Evolutionary conservation across 148 eudicot genomes (phyloP).

Genomic region (Camellia sinensis): DNA sequence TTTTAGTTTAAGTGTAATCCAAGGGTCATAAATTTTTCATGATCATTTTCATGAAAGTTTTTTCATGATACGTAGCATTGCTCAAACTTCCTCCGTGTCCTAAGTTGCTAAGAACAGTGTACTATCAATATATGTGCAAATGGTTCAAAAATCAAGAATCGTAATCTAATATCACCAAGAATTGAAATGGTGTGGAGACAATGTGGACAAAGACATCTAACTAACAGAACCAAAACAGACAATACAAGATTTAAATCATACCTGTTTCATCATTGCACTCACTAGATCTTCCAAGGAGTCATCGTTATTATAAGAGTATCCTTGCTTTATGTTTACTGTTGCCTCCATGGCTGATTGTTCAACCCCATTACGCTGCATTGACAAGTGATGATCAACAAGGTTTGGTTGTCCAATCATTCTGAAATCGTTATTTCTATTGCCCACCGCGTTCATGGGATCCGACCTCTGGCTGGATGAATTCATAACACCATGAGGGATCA

Average conservation of each 20-base stretch:
- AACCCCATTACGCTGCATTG: slow-evolving; percentile 23
- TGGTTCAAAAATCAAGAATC: background rate
- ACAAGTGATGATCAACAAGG: slow-evolving; percentile 28
- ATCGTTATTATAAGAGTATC: slow-evolving; percentile 26
- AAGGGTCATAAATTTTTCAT: too few species aligned
- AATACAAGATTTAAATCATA: background rate
- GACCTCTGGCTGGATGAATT: slow-evolving; percentile 13
- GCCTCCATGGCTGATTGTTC: slow-evolving; percentile 24
- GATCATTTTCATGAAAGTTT: too few species aligned
- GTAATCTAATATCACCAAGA: background rate
- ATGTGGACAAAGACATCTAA: background rate
- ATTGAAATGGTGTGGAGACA: background rate
- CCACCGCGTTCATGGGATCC: background rate
- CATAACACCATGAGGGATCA: slow-evolving; percentile 26
- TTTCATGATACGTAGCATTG: too few species aligned
- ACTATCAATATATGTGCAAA: background rate
- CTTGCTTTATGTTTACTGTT: slow-evolving; percentile 30
- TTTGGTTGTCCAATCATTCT: slow-evolving; percentile 26
- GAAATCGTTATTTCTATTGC: slow-evolving; percentile 18
- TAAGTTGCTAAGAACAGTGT: background rate
- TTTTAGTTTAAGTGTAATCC: too few species aligned
- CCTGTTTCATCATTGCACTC: slow-evolving; percentile 40
- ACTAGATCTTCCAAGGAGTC: slow-evolving; percentile 66
- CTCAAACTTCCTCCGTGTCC: background rate
- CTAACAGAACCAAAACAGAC: background rate